A percentile compares a stretch with the other conserved stretches of the same genome.
Evolutionary conservation across 495 filamentous ascomycete genomes (phyloP).

Genomic region (Aspergillus sclerotioniger): DNA sequence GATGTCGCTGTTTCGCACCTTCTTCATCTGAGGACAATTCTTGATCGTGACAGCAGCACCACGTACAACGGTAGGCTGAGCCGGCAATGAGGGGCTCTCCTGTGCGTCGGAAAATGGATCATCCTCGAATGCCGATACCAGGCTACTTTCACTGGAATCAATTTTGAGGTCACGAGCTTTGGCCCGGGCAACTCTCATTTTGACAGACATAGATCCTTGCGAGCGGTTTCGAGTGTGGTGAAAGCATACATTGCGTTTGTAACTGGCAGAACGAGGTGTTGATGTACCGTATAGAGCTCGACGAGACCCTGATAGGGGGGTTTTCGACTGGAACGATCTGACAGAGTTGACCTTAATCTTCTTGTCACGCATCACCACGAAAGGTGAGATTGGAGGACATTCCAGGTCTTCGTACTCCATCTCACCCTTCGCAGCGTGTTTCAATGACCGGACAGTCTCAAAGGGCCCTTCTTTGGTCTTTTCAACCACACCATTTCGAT

Average conservation of each 20-base stretch:
- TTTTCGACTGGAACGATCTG: slow-evolving; percentile 40
- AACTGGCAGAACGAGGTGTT: slow-evolving; percentile 55
- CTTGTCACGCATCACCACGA: slow-evolving; percentile 34
- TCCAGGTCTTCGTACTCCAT: slow-evolving; percentile 13
- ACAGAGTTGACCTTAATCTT: slow-evolving; percentile 37
- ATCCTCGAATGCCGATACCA: slow-evolving; percentile 24
- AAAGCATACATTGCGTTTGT: slow-evolving; percentile 82
- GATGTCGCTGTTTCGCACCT: slow-evolving; percentile 41
- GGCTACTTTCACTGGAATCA: slow-evolving; percentile 31
- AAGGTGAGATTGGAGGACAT: slow-evolving; percentile 28
- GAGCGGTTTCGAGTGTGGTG: slow-evolving; percentile 53
- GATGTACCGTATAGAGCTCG: slow-evolving; percentile 51
- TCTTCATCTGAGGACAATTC: slow-evolving; percentile 33
- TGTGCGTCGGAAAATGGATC: slow-evolving; percentile 21
- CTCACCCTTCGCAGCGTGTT: slow-evolving; percentile 27
- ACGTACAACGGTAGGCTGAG: slow-evolving; percentile 41
- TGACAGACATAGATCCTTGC: slow-evolving; percentile 32
- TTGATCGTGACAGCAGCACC: slow-evolving; percentile 26
- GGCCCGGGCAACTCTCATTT: slow-evolving; percentile 16
- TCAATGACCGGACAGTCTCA: slow-evolving; percentile 20
- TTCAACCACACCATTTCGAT: slow-evolving; percentile 40
- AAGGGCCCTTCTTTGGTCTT: slow-evolving; percentile 3
- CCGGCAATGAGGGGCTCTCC: slow-evolving; percentile 40
- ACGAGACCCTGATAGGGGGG: slow-evolving; percentile 54
- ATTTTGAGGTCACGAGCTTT: slow-evolving; percentile 20